Conservation (phyloP, 2,329 filamentous ascomycete genomes). For the Ophiostoma sp. region DNA sequence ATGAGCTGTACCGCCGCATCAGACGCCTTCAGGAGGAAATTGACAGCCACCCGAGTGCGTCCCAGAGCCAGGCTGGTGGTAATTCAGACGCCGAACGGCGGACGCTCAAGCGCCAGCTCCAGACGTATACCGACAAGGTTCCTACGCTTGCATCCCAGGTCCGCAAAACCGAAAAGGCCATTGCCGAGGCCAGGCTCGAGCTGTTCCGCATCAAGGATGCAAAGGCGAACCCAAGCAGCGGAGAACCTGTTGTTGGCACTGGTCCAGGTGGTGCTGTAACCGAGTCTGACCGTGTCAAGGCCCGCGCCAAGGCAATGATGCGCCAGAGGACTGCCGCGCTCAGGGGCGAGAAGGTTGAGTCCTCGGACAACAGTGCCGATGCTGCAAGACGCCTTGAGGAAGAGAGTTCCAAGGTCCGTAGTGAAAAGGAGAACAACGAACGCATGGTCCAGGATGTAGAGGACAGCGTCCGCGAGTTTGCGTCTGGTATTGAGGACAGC, state of each 20-base stretch:
- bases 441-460: conserved; percentile 96
- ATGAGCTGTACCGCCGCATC: conserved; percentile 89
- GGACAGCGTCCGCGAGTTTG: conserved; percentile 87
- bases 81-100: conserved; percentile 87
- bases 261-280: conserved; percentile 87
- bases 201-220: conserved; percentile 90
- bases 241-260: conserved; percentile 78
- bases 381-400: conserved; percentile 83
- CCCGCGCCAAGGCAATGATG: conserved; percentile 96
- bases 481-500: conserved; percentile 74
- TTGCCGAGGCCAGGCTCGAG: conserved; percentile 85
- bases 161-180: conserved; percentile 81
- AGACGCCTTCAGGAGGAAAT: conserved; percentile 91
- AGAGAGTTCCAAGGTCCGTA: conserved; percentile 72
- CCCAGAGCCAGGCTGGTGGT: conserved; percentile 58
- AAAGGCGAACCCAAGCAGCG: conserved; percentile 79
- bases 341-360: conserved; percentile 72
- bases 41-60: conserved; percentile 77
- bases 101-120: conserved; percentile 80
- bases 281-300: conserved; percentile 90
- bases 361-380: conserved; percentile 64
- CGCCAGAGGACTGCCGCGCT: conserved; percentile 91
- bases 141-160: conserved; percentile 91
- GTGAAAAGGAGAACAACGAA: conserved; percentile 89
- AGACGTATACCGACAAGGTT: conserved; percentile 80